Base-by-base conservation (phyloP, 805 yeast species). In the Lipomyces kockii region DNA sequence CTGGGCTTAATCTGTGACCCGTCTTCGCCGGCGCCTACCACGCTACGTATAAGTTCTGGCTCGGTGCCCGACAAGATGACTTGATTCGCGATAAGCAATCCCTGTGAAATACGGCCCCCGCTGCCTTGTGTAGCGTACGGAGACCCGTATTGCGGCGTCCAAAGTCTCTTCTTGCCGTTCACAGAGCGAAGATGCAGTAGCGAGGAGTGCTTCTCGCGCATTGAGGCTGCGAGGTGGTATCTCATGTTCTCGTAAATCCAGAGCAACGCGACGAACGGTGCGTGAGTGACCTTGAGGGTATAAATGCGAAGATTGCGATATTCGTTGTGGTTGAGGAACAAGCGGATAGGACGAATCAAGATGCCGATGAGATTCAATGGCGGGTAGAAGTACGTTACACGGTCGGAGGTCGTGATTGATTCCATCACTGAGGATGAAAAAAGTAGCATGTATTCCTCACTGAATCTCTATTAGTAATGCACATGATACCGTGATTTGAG, bases 371-470 rank as follows among this genome's bases (percentile, higher is more conserved):
- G 66, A 63, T 76, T 76, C 37, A 76, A 61, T 27, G 79, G 79
- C 3, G 79, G 79, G 55, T 76, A 76, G 59, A 75, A 75, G 58
- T 76, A 77, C 0, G 77, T 75, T 25, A 76, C 73, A 14, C 75
- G 71, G 61, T 77, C 78, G 12, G 78, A 73, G 2, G 76, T 77
- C 17, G 76, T 72, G 58, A 76, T 75, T 3, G 77, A 67, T 59
- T 76, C 79, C 39, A 75, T 72, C 5, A 76, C 79, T 1, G 73
- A 71, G 4, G 76, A 70, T 2, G 79, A 73, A 59, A 77, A 77
- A 63, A 75, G 65, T 25, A 74, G 64, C 37, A 72, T 68, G 59
- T 77, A 77, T 60, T 77, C 78, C 63, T 77, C 78, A n/a, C 75
- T 57, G 49, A 9, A 25, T 11, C 6, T 32, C 12, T 32, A 43